Conservation (phyloP, 2,329 filamentous ascomycete genomes). For the Fusarium piperis region DNA sequence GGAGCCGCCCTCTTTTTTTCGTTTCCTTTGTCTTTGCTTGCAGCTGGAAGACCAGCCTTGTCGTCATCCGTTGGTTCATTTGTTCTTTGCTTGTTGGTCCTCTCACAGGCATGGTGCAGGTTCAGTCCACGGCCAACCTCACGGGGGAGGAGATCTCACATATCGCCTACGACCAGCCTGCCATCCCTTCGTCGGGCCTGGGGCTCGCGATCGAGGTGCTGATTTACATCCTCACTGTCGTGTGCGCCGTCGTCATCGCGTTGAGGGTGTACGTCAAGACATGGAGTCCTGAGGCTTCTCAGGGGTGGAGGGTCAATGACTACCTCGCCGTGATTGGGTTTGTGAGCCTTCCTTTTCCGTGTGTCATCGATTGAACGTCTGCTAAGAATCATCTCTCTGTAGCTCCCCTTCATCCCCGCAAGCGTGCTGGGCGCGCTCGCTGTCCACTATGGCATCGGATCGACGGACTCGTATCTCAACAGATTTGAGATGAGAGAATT, state of each 20-base stretch:
- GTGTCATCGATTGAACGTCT: neutral
- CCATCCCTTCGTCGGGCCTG: constrained; percentile 2
- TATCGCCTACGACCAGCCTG: constrained; percentile 9
- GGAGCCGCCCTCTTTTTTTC: neutral
- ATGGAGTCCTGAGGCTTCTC: neutral
- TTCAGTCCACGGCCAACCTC: constrained; percentile 2
- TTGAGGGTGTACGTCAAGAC: constrained; percentile 6
- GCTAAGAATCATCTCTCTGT: accelerated
- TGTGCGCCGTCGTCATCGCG: constrained; percentile 2
- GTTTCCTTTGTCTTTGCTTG: neutral
- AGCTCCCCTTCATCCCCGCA: constrained; percentile 22
- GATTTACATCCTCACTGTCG: constrained; percentile 9
- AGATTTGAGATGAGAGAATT: constrained; percentile 7
- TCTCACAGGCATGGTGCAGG: neutral
- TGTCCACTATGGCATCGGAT: constrained; percentile 19
- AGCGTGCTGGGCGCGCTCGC: constrained; percentile 10
- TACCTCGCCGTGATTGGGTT: constrained; percentile 19
- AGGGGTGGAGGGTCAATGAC: constrained; percentile 24
- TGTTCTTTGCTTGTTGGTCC: neutral
- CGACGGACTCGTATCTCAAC: constrained; percentile 9
- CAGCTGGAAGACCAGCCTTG: neutral
- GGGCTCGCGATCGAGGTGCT: constrained; percentile 8
- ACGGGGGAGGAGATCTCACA: constrained; percentile 14
- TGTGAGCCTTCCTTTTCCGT: constrained; percentile 8
- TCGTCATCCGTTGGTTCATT: neutral